Conservation (phyloP, 805 yeast species). For the Hanseniaspora vineae region DNA sequence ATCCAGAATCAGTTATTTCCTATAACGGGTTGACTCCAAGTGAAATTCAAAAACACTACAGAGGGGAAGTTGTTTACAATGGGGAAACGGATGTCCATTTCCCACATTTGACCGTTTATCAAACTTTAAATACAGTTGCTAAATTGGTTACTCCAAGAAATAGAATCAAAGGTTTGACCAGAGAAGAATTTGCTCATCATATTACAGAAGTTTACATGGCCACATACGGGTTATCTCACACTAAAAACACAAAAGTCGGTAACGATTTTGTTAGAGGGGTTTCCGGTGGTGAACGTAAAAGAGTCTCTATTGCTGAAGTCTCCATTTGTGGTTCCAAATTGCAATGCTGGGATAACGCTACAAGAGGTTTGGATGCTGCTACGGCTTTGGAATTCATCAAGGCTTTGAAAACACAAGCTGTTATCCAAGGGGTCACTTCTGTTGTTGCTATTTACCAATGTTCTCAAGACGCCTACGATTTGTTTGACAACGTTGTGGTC, state of each 20-base stretch:
- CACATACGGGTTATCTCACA: constrained; percentile 47
- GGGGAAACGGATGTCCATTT: constrained; percentile 60
- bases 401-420: constrained; percentile 52
- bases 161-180: constrained; percentile 44
- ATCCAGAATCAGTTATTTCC: constrained; percentile 31
- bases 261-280: constrained; percentile 56
- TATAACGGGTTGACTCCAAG: constrained; percentile 43
- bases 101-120: constrained; percentile 55
- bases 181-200: constrained; percentile 42
- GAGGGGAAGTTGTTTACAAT: constrained; percentile 61
- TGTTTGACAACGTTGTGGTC: constrained; percentile 50
- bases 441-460: constrained; percentile 62
- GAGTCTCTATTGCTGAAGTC: constrained; percentile 76
- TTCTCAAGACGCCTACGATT: constrained; percentile 49
- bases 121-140: constrained; percentile 55
- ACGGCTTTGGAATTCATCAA: constrained; percentile 67
- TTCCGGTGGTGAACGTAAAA: constrained; percentile 77
- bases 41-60: constrained; percentile 37
- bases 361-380: constrained; percentile 77
- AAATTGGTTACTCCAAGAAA: constrained; percentile 47
- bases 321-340: constrained; percentile 50
- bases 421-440: constrained; percentile 39
- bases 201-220: constrained; percentile 41
- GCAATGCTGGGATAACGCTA: constrained; percentile 71
- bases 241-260: constrained; percentile 48